Conservation (phyloP, 257 asterid genomes). For the Petunia axillaris region DNA sequence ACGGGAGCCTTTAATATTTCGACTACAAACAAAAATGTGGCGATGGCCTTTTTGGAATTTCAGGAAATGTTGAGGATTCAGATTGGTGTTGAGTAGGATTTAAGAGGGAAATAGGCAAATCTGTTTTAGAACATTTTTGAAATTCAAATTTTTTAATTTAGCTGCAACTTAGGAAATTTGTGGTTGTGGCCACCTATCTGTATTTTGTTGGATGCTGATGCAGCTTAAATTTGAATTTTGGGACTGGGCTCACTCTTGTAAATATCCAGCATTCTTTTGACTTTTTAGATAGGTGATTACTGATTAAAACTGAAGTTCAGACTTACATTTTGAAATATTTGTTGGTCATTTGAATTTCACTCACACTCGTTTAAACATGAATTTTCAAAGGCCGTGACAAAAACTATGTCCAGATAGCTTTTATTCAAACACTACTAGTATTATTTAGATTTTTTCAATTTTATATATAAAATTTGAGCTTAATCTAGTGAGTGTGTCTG, state of each 20-base stretch:
- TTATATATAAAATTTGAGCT: too few species aligned
- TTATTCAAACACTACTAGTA: too few species aligned
- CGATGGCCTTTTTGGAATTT: background rate
- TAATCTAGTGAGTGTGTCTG: too few species aligned
- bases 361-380: background rate
- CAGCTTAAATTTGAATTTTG: background rate
- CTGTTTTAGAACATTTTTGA: constrained; percentile 9
- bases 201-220: background rate
- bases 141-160: constrained; percentile 14
- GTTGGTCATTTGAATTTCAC: background rate
- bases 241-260: background rate
- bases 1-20: too few species aligned
- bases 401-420: too few species aligned
- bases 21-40: background rate
- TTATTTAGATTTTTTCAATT: too few species aligned
- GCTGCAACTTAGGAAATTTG: background rate
- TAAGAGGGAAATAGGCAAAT: constrained; percentile 1
- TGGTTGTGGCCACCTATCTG: constrained; percentile 5
- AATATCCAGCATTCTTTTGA: background rate
- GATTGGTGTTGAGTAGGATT: constrained; percentile 6
- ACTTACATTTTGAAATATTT: background rate
- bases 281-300: background rate
- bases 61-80: background rate
- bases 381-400: background rate
- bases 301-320: background rate